Evolutionary conservation across 306 rosid species (phyloP).

Genomic region (Castanopsis chinensis): DNA sequence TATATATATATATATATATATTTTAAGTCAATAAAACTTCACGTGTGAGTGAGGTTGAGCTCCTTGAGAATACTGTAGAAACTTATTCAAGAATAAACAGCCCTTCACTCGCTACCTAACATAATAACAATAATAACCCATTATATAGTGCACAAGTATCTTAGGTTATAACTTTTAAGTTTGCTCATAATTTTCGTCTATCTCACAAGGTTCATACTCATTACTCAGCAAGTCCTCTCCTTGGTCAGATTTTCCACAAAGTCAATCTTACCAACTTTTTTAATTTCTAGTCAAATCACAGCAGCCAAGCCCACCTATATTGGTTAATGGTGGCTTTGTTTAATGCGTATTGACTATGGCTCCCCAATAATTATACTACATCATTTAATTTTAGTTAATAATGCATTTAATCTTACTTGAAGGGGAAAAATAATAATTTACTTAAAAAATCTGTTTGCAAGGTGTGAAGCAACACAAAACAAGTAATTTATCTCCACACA

Average conservation of each 20-base stretch:
- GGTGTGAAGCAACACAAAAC: too few relatives aligned
- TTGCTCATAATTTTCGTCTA: too few relatives aligned
- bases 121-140: background rate
- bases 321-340: background rate
- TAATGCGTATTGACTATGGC: background rate
- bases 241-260: background rate
- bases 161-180: background rate
- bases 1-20: too few relatives aligned
- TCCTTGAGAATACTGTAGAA: background rate
- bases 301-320: conserved; percentile 1
- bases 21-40: background rate
- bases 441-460: too few relatives aligned
- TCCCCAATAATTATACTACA: background rate
- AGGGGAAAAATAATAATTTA: too few relatives aligned
- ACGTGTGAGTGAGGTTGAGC: background rate
- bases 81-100: background rate
- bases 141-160: background rate
- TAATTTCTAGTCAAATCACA: background rate
- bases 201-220: background rate
- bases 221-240: background rate
- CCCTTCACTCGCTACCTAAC: background rate
- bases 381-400: background rate
- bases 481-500: too few relatives aligned
- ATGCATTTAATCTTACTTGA: too few relatives aligned
- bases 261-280: background rate